phyloP scores from a whole-genome alignment of 2,329 filamentous ascomycete genomes.

The Amauroascus niger region DNA sequence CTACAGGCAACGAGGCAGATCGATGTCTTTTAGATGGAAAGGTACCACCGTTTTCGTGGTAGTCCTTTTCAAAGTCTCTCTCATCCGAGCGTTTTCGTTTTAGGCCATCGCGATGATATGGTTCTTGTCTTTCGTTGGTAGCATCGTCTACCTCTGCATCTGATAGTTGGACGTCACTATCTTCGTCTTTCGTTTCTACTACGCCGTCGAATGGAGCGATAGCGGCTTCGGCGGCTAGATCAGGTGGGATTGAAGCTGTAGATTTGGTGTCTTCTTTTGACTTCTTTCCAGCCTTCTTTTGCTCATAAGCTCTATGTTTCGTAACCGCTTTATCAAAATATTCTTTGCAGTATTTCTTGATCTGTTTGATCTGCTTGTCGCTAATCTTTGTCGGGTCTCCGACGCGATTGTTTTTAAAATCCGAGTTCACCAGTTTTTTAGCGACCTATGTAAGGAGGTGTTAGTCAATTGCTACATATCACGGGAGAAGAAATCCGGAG shows the following conservation, averaged over 20 bases:
- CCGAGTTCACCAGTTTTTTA: constrained; percentile 83
- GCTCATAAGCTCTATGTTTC: constrained; percentile 62
- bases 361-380: constrained; percentile 67
- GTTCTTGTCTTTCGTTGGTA: constrained; percentile 35
- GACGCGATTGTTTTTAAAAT: constrained; percentile 85
- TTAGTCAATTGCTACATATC: constrained; percentile 33
- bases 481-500: constrained; percentile 16
- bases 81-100: constrained; percentile 57
- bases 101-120: constrained; percentile 35
- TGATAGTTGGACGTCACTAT: constrained; percentile 32
- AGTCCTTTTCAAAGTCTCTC: constrained; percentile 22
- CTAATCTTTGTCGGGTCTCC: constrained; percentile 67
- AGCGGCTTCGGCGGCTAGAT: constrained; percentile 5
- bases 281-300: constrained; percentile 48
- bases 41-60: constrained; percentile 34
- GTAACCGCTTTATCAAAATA: constrained; percentile 78
- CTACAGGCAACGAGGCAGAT: constrained; percentile 29
- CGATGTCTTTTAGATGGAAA: constrained; percentile 50
- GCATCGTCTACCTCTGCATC: constrained; percentile 32
- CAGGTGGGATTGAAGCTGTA: constrained; percentile 8
- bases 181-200: constrained; percentile 16
- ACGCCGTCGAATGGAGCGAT: constrained; percentile 4
- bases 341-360: constrained; percentile 73
- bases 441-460: constrained; percentile 43
- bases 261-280: constrained; percentile 15